These are phyloP conservation scores for Erodium moschatum DNA, from an alignment of 441 rosid species.

Conservation along the genomic window DNA sequence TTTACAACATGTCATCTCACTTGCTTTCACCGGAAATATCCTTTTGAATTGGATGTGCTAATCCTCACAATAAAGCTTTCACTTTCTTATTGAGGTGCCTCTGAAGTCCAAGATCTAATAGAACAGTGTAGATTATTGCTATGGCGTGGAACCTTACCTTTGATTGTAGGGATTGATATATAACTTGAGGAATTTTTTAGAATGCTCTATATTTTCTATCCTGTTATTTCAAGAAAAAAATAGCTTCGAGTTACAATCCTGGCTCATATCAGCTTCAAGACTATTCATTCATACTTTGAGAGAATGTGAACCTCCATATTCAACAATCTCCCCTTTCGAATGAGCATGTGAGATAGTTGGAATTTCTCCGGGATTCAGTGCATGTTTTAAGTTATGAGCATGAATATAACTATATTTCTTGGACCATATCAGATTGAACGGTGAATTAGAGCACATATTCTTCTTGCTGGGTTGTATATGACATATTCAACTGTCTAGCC, in stretches of 20 bases:
- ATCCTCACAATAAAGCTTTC: background rate
- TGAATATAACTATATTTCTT: background rate
- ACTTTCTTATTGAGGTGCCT: background rate
- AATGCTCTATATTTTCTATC: background rate
- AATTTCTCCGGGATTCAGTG: background rate
- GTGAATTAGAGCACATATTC: background rate
- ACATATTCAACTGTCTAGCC: background rate
- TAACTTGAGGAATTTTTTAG: background rate
- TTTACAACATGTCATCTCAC: background rate
- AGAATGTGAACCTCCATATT: background rate
- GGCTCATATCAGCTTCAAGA: background rate
- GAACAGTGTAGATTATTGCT: background rate
- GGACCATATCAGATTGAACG: background rate
- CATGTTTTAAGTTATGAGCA: background rate
- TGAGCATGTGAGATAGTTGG: background rate
- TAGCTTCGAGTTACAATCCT: background rate
- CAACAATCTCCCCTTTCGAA: background rate
- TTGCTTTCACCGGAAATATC: background rate
- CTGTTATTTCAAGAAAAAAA: background rate
- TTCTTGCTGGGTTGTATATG: background rate
- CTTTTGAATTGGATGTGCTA: background rate
- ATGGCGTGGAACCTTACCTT: background rate
- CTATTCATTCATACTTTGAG: background rate
- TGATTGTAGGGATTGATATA: background rate
- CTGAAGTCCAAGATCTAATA: background rate